These are phyloP conservation scores for Zelonia costaricensis DNA, from an alignment of 208 protist species.

Conservation along the genomic window DNA sequence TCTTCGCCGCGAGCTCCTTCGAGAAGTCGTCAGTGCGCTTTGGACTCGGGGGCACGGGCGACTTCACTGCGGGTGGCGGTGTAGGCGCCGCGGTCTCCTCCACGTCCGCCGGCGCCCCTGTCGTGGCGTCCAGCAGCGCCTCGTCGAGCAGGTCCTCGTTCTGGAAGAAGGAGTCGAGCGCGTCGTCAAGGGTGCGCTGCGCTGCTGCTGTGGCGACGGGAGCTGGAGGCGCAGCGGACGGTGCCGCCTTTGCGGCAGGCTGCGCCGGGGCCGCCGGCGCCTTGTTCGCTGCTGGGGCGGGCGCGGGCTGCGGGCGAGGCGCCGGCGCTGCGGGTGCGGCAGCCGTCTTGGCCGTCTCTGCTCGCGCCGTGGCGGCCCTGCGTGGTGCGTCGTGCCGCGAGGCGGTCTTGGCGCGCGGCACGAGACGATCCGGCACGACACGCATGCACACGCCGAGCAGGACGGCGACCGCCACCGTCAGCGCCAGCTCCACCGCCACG, in stretches of 20 bases:
- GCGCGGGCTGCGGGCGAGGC: not conserved
- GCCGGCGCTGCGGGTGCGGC: not conserved
- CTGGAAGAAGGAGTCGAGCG: slow-evolving; percentile 46
- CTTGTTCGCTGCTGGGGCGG: not conserved
- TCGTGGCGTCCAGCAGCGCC: slow-evolving; percentile 30
- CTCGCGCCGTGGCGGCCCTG: not conserved
- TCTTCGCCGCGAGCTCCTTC: slow-evolving; percentile 20
- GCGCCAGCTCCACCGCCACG: slow-evolving; percentile 21
- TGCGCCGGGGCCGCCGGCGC: not conserved
- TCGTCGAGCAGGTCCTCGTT: slow-evolving; percentile 34
- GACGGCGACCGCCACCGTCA: slow-evolving; percentile 12
- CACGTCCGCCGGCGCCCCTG: not conserved
- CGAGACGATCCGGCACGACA: slow-evolving; percentile 24
- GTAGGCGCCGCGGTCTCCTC: not conserved
- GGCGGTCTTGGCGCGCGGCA: slow-evolving; percentile 4
- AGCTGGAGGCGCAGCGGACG: not conserved
- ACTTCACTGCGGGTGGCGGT: not conserved
- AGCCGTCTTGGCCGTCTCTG: not conserved
- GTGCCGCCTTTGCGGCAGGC: not conserved
- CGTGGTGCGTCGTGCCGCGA: not conserved
- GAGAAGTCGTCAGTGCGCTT: slow-evolving; percentile 1
- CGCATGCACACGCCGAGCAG: slow-evolving; percentile 27
- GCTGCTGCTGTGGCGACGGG: not conserved
- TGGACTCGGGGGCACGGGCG: not conserved
- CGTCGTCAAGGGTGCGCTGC: slow-evolving; percentile 23